Percentiles rank a stretch among this genome's conserved stretches.
These are phyloP conservation scores for Penicillium crustosum DNA, from an alignment of 2,329 filamentous ascomycete genomes.

Conservation along the genomic window DNA sequence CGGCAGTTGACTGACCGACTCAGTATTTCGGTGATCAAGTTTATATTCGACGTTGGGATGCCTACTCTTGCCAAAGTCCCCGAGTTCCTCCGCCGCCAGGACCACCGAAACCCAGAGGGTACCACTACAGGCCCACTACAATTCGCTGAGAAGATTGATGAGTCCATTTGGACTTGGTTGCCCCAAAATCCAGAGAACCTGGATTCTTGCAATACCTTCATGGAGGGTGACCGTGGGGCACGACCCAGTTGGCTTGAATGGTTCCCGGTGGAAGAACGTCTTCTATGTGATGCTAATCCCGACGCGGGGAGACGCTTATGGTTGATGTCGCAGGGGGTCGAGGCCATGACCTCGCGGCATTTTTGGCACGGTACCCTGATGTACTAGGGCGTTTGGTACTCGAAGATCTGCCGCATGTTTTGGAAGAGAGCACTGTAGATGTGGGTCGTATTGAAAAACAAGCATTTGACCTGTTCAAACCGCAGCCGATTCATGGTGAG, in stretches of 20 bases:
- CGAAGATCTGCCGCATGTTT: slow-evolving; percentile 15
- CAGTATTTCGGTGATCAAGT: not conserved
- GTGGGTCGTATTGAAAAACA: not conserved
- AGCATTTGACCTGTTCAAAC: slow-evolving; percentile 11
- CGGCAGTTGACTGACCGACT: not conserved
- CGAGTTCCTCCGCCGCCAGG: slow-evolving; percentile 5
- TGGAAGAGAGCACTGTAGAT: slow-evolving; percentile 3
- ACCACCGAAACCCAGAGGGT: slow-evolving; percentile 13
- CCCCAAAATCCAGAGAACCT: slow-evolving; percentile 9
- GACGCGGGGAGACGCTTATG: slow-evolving; percentile 14
- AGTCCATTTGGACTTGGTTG: slow-evolving; percentile 18
- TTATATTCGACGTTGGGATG: not conserved
- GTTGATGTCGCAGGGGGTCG: slow-evolving; percentile 24
- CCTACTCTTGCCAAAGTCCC: not conserved
- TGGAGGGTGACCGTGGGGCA: slow-evolving; percentile 19
- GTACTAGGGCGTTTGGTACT: slow-evolving; percentile 15
- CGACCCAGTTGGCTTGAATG: slow-evolving; percentile 22
- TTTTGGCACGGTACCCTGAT: slow-evolving; percentile 10
- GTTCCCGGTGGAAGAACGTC: slow-evolving; percentile 24
- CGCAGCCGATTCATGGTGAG: slow-evolving; percentile 17
- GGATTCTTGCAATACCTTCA: slow-evolving; percentile 25
- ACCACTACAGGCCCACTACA: slow-evolving; percentile 20
- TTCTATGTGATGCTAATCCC: slow-evolving; percentile 16
- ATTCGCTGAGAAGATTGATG: slow-evolving; percentile 14
- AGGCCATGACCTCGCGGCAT: slow-evolving; percentile 13